These are phyloP conservation scores for Talaromyces proteolyticus DNA, from an alignment of 495 filamentous ascomycete genomes.

Conservation along the genomic window DNA sequence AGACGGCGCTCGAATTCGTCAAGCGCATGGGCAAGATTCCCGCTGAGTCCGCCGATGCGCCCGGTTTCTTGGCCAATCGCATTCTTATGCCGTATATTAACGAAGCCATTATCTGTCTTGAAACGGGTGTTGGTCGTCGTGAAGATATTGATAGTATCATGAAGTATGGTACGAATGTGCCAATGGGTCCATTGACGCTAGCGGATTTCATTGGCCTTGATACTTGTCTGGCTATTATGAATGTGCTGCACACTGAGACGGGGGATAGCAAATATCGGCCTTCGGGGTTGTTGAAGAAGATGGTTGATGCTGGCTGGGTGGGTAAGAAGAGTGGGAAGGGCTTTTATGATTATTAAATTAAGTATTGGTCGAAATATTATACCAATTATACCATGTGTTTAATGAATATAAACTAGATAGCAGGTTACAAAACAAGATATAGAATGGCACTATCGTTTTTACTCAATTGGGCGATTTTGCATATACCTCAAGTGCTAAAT, in stretches of 20 bases:
- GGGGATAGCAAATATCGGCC: constrained; percentile 95
- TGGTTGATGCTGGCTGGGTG: constrained; percentile 97
- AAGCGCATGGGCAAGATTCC: constrained; percentile 90
- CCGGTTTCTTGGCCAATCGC: constrained; percentile 92
- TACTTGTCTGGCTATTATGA: constrained; percentile 96
- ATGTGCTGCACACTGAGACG: constrained; percentile 84
- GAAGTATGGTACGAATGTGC: constrained; percentile 98
- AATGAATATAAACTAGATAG: not conserved
- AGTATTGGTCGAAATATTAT: not conserved
- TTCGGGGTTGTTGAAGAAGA: constrained; percentile 75
- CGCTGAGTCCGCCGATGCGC: constrained; percentile 78
- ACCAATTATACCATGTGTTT: not conserved
- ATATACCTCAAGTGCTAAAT: no score
- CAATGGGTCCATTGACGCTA: constrained; percentile 91
- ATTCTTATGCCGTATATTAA: constrained; percentile 99
- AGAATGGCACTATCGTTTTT: no score
- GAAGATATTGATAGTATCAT: constrained; percentile 96
- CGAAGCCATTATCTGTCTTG: constrained; percentile 93
- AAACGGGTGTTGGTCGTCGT: constrained; percentile 80
- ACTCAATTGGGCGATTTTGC: no score
- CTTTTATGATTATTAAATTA: constrained; percentile 74
- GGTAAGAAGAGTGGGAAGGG: constrained; percentile 97
- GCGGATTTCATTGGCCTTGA: constrained; percentile 98
- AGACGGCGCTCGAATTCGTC: constrained; percentile 81
- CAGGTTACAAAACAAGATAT: not conserved